Evolutionary conservation across 108 stramenopile genomes (phyloP).

Genomic region (Stephanodiscus minutulus): DNA sequence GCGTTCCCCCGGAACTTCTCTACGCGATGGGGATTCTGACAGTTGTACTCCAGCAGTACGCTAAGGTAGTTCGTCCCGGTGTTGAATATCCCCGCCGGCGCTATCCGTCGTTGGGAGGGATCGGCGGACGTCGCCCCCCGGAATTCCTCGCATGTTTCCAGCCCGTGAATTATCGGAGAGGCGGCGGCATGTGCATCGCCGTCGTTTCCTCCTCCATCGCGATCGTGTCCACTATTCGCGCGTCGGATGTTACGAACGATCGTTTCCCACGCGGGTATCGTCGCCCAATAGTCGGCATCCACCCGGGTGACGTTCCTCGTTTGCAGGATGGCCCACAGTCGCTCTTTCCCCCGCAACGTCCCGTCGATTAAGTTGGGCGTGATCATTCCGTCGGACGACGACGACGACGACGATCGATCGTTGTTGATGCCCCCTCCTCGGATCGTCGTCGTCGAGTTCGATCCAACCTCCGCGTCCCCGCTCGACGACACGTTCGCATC

Average conservation of each 20-base stretch:
- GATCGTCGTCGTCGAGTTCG: slow-evolving; percentile 1
- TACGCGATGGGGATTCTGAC: slow-evolving; percentile 51
- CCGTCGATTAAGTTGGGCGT: slow-evolving; percentile 38
- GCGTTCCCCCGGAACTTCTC: slow-evolving; percentile 33
- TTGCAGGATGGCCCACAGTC: slow-evolving; percentile 32
- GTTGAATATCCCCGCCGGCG: slow-evolving; percentile 78
- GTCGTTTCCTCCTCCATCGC: slow-evolving; percentile 7
- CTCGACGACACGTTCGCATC: neutral
- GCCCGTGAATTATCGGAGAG: slow-evolving; percentile 48
- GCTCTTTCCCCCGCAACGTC: slow-evolving; percentile 39
- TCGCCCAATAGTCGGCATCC: slow-evolving; percentile 39
- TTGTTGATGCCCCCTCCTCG: neutral
- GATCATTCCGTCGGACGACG: too few relatives aligned
- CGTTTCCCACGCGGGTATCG: slow-evolving; percentile 34
- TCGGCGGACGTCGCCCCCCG: slow-evolving; percentile 30
- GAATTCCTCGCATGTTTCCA: slow-evolving; percentile 51
- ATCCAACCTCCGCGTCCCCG: neutral
- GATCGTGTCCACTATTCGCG: neutral
- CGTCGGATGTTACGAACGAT: slow-evolving; percentile 27
- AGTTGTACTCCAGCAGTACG: slow-evolving; percentile 68
- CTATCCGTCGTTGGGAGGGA: slow-evolving; percentile 43
- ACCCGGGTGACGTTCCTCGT: slow-evolving; percentile 43
- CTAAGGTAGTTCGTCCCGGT: slow-evolving; percentile 85
- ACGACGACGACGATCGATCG: neutral
- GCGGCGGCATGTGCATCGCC: too few relatives aligned